Evolutionary conservation across 2,329 filamentous ascomycete species (phyloP).

Genomic region (Cladosporium sp.): DNA sequence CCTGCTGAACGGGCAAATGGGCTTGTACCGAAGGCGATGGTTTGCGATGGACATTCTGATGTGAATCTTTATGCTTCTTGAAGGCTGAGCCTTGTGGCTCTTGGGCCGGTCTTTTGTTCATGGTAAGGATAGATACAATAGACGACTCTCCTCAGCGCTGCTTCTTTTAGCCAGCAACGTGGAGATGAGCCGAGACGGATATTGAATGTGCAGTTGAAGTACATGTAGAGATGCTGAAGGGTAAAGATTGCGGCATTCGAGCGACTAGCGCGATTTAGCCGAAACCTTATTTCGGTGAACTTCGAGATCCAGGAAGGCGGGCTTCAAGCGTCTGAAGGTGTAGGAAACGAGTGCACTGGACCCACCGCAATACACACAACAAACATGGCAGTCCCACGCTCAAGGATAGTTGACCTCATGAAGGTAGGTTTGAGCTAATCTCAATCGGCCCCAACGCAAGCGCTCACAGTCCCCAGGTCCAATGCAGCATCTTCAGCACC

Average conservation of each 20-base stretch:
- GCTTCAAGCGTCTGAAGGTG: background rate
- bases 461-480: conserved; percentile 53
- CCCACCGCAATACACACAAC: conserved; percentile 14
- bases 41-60: conserved; percentile 6
- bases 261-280: background rate
- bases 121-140: conserved; percentile 4
- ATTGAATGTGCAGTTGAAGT: background rate
- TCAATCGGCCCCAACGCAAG: background rate
- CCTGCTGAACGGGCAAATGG: background rate
- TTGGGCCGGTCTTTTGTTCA: conserved; percentile 19
- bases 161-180: conserved; percentile 21
- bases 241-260: background rate
- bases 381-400: conserved; percentile 49
- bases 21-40: background rate
- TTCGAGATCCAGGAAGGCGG: conserved; percentile 3
- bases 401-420: conserved; percentile 63
- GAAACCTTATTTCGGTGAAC: background rate
- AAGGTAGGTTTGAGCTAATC: conserved; percentile 53
- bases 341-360: background rate
- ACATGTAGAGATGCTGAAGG: background rate
- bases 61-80: conserved; percentile 18
- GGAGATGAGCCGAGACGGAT: conserved; percentile 28
- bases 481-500: conserved; percentile 87
- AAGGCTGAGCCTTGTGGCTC: conserved; percentile 10
- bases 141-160: conserved; percentile 30